These are phyloP conservation scores for Pisolithus marmoratus DNA, from an alignment of 768 basidiomycete species.

Conservation along the genomic window DNA sequence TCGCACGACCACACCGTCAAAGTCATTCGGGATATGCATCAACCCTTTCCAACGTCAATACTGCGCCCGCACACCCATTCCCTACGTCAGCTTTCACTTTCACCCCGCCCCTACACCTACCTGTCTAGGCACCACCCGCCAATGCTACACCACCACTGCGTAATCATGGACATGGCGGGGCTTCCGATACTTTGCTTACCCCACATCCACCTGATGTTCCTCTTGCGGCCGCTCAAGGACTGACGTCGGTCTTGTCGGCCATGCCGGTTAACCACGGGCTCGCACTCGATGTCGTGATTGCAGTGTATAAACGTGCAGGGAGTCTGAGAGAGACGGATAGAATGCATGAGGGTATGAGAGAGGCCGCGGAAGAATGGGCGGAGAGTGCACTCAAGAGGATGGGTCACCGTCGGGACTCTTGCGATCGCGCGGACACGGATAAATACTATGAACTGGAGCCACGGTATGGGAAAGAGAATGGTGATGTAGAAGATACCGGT, in stretches of 20 bases:
- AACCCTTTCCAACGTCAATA: not conserved
- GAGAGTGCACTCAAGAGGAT: not conserved
- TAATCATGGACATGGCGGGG: not conserved
- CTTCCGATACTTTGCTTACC: not conserved
- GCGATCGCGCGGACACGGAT: not conserved
- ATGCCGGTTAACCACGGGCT: constrained; percentile 46
- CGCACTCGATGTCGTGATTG: constrained; percentile 34
- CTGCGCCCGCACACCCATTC: not conserved
- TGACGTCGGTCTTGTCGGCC: constrained; percentile 26
- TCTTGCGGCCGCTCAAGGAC: constrained; percentile 20
- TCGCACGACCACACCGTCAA: not conserved
- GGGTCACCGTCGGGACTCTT: not conserved
- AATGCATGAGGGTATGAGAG: constrained; percentile 33
- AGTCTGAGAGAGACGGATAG: constrained; percentile 36
- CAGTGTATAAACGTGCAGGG: constrained; percentile 29
- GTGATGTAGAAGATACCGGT: not conserved
- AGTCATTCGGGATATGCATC: not conserved
- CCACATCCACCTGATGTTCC: constrained; percentile 12
- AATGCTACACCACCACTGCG: not conserved
- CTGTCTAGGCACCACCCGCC: not conserved
- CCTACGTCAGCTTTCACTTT: not conserved
- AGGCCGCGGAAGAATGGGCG: constrained; percentile 29
- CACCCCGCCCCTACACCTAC: not conserved
- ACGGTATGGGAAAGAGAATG: not conserved
- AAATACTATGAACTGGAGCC: constrained; percentile 1